Base-by-base conservation (phyloP, 352 stramenopile genomes). In the Discostella stelligera region DNA sequence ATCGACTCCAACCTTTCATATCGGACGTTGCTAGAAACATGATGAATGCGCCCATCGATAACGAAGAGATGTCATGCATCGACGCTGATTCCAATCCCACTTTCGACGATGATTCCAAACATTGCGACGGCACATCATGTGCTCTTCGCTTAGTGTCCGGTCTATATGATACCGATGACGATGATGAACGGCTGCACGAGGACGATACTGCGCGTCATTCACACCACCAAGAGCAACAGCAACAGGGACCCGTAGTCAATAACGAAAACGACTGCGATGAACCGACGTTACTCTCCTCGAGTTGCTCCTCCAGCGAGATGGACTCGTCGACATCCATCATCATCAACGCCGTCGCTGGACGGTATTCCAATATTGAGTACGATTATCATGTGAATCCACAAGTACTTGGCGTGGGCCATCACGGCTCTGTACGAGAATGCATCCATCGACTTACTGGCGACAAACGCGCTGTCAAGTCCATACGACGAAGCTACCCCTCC, bases 351-450 rank as follows among this genome's bases (percentile, higher is more conserved):
- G 1, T 39, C 2, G 18, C 16, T 30, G 52, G 27, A 18, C 52
- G 52, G 20, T 62, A 68, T 61, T 21, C 5, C 21, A 55, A 80
- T 50, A 64, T 83, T 50, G 44, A 70, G 5, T 37, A 56, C 3
- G 66, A 61, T 16, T 84, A 84, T 56, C 67, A 72, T 32, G 65
- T 81, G 48, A 23, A 77, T 49, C 65, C 71, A 16, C 56, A 46
- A 49, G 75, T 89, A 58, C 72, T 92, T 18, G 87, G 85, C 18
- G 58, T 72, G 18, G 93, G 95, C 10, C 94, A 98, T 86, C 97
- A 98, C 72, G 95, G 95, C 25, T 96, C 95, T 0, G 96, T 98
- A 46, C 91, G 95, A 41, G 87, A 94, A 60, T 95, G 92, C 53
- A 88, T 92, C 58, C 88, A 95, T 86, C 95, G 95, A 62, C 66